Conservation (phyloP, 2,329 filamentous ascomycete genomes). For the Amauroascus niger region DNA sequence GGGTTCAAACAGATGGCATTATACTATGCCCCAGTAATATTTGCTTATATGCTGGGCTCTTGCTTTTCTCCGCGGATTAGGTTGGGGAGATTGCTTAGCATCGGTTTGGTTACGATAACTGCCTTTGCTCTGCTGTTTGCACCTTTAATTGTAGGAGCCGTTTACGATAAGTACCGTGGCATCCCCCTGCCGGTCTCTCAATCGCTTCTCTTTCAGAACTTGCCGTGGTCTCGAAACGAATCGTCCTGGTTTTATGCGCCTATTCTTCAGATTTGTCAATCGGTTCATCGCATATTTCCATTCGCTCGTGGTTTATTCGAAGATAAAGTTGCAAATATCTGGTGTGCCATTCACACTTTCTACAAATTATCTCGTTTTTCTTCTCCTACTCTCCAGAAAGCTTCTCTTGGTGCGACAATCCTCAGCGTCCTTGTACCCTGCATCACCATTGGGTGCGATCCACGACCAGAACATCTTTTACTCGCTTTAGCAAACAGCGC, state of each 20-base stretch:
- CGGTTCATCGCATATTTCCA: conserved; percentile 86
- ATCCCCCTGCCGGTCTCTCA: conserved; percentile 53
- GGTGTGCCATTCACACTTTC: conserved; percentile 87
- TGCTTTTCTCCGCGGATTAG: conserved; percentile 69
- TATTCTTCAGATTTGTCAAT: conserved; percentile 68
- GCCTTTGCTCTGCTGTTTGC: conserved; percentile 67
- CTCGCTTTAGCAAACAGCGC: conserved; percentile 72
- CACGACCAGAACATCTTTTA: conserved; percentile 66
- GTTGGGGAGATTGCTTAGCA: conserved; percentile 58
- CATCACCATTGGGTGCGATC: conserved; percentile 65
- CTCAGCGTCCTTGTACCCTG: conserved; percentile 70
- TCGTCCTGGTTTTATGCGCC: conserved; percentile 63
- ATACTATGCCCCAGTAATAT: conserved; percentile 89
- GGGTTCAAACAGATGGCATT: conserved; percentile 99
- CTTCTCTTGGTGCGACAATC: conserved; percentile 65
- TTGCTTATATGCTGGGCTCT: conserved; percentile 79
- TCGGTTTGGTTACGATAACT: conserved; percentile 60
- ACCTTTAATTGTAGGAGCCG: conserved; percentile 62
- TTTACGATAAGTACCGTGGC: conserved; percentile 59
- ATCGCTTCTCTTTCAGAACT: conserved; percentile 49
- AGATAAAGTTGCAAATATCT: conserved; percentile 97
- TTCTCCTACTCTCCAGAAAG: conserved; percentile 59
- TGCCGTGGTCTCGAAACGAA: conserved; percentile 52
- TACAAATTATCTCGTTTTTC: conserved; percentile 76
- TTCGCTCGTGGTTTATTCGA: conserved; percentile 94